phyloP scores from a whole-genome alignment of 148 eudicot species.

The Dysphania ambrosioides region DNA sequence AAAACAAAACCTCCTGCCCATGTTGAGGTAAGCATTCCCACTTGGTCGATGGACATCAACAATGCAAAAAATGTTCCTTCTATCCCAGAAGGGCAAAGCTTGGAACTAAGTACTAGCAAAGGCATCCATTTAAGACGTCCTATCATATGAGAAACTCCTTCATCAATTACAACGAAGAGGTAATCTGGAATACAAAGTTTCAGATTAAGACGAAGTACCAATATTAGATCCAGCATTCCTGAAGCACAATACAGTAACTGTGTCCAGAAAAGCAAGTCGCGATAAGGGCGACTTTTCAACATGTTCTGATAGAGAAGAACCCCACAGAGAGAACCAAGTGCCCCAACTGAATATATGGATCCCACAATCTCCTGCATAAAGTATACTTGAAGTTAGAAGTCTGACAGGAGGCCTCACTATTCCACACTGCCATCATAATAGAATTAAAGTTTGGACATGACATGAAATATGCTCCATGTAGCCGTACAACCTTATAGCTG shows the following conservation, averaged over 20 bases:
- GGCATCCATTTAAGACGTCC: slow-evolving; percentile 34
- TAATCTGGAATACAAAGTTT: slow-evolving; percentile 25
- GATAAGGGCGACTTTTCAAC: slow-evolving; percentile 27
- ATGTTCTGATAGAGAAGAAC: slow-evolving; percentile 35
- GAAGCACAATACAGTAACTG: slow-evolving; percentile 25
- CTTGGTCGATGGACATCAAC: slow-evolving; percentile 33
- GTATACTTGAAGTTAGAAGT: slow-evolving; percentile 2
- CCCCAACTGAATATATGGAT: slow-evolving; percentile 32
- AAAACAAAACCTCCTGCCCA: slow-evolving; percentile 31
- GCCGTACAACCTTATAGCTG: neutral
- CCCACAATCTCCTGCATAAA: slow-evolving; percentile 33
- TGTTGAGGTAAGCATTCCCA: slow-evolving; percentile 32
- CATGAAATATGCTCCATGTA: neutral
- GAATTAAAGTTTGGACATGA: neutral
- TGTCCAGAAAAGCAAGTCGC: slow-evolving; percentile 31
- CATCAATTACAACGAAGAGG: slow-evolving; percentile 31
- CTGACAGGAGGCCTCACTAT: neutral
- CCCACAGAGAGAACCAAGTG: slow-evolving; percentile 33
- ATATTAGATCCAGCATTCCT: slow-evolving; percentile 33
- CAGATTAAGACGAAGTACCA: slow-evolving; percentile 33
- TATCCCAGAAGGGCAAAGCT: slow-evolving; percentile 34
- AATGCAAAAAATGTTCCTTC: slow-evolving; percentile 35
- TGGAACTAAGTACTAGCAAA: slow-evolving; percentile 35
- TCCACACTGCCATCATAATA: neutral
- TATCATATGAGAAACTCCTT: slow-evolving; percentile 32